Evolutionary conservation across 2,329 filamentous ascomycete species (phyloP), one percentile per base, ranked within the genome.

Genomic region (Calonectria naviculata): DNA sequence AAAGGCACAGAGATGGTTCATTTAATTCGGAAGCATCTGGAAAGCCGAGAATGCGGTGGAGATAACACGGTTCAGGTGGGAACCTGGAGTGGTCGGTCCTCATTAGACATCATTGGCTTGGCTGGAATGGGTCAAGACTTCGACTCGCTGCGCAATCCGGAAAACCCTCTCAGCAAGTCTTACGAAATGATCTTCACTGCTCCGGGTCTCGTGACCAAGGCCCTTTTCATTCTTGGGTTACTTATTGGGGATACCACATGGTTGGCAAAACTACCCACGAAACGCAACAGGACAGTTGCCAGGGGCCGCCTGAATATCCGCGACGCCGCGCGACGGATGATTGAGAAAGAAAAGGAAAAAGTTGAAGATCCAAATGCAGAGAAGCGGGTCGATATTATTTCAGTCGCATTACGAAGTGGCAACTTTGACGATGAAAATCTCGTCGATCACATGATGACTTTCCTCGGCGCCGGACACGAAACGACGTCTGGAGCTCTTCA

Each of bases 401-500:
- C 93, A 1, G 93, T 96, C 0, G 94, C 95, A 19, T 85, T 97
- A 58, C 89, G 92, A 79, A 94, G 91, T 44, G 93, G 93, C 54
- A 90, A 87, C 7, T 97, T 97, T 83, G 89, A 84, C 15, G 94
- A 97, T 73, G 93, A 95, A 58, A 91, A 94, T 71, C 89, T 97
- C 17, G 90, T 95, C 42, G 93, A 97, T 81, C 95, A 97, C 83
- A 89, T 96, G 80, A 97, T 97, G 94, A 97, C 94, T 0, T 97
- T 97, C 84, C 89, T 97, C 5, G 93, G 93, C 1, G 95, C 95
- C 0, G 92, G 92, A 28, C 94, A 96, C 81, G 93, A 96, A 83
- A 96, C 94, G 1, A 95, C 93, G 0, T 91, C 94, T 1, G 89
- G 91, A 1, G 88, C 93, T 21, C 87, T 97, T 79, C 93, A 91